Base-by-base conservation (phyloP, 2,329 filamentous ascomycete genomes). In the Pezicula carpinea region DNA sequence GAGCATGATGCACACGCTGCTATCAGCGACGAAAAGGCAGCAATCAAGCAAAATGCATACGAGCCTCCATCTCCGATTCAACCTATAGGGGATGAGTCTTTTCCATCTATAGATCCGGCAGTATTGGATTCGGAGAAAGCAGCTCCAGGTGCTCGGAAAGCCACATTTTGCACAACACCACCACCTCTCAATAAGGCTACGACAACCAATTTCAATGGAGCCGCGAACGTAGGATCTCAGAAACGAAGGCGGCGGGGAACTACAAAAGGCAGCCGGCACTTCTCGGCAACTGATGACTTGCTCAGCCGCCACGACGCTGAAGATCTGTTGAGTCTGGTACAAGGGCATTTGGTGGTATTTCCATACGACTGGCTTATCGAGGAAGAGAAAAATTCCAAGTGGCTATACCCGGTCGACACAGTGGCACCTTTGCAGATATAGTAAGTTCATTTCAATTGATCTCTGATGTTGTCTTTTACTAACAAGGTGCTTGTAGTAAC, bases 371-470 rank as follows among this genome's bases (percentile, higher is more conserved):
- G 95, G 90, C 79, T 96, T 45, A 80, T 87, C 58, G 87, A 85
- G 47, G 93, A 97, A 69, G 93, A 97, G 72, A 82, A 84, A 61
- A 91, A 89, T 55, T 89, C 90, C 47, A 95, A 96, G 64, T 99
- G 93, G 93, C 79, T 96, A 53, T 97, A 96, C 69, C 89, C 92
- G 63, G 89, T 97, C 47, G 93, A 99, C 66, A 86, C 95, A 66
- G 85, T 99, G 64, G 95, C 93, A 59, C 93, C 93, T 47, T 75
- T 99, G 69, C 90, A 96, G 70, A 97, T 99, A 61, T 99, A 99
- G 87, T 89, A 76, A 83, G 86, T 26, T 77, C 33, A 36, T 21
- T 34, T 14, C 26, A 29, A 26, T 39, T 31, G 4, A n/a, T 23
- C 19, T 18, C 26, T 13, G 13, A 15, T 6, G 22, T 15, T 31